Conservation (phyloP, 768 basidiomycete genomes). For the Pleurotus platypus region DNA sequence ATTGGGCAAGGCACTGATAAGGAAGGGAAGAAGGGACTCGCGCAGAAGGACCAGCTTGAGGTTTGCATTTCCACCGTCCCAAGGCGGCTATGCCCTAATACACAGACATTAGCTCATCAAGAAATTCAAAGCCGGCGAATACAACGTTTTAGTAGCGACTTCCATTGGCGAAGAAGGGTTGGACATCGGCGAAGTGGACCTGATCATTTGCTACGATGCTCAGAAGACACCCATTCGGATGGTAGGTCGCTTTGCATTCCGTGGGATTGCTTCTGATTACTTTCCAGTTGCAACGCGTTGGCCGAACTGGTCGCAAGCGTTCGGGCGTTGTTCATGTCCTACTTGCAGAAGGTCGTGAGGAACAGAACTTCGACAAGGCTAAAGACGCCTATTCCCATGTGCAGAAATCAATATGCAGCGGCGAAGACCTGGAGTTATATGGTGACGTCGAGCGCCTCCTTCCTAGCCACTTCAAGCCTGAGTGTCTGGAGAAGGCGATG, state of each 20-base stretch:
- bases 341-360: conserved; percentile 88
- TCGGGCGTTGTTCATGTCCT: conserved; percentile 88
- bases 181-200: conserved; percentile 96
- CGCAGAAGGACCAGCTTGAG: conserved; percentile 88
- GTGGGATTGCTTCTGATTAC: conserved; percentile 5
- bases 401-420: conserved; percentile 82
- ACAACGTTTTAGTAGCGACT: conserved; percentile 92
- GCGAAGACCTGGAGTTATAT: conserved; percentile 86
- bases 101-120: conserved; percentile 61
- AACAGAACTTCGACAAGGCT: conserved; percentile 85
- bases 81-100: conserved; percentile 10
- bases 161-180: conserved; percentile 98
- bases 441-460: conserved; percentile 87
- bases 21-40: conserved; percentile 81
- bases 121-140: conserved; percentile 82
- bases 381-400: conserved; percentile 84
- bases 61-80: conserved; percentile 37
- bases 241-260: conserved; percentile 44
- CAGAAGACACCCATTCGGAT: conserved; percentile 96
- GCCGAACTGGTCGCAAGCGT: conserved; percentile 91
- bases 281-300: conserved; percentile 86
- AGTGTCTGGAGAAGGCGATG: conserved; percentile 78
- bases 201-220: conserved; percentile 95
- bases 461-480: conserved; percentile 73
- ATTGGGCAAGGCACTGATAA: conserved; percentile 89